Percentiles rank a stretch among this genome's conserved stretches.
These are phyloP conservation scores for Physocladia obscura DNA, from an alignment of 192 early-diverging fungal species.

Conservation along the genomic window DNA sequence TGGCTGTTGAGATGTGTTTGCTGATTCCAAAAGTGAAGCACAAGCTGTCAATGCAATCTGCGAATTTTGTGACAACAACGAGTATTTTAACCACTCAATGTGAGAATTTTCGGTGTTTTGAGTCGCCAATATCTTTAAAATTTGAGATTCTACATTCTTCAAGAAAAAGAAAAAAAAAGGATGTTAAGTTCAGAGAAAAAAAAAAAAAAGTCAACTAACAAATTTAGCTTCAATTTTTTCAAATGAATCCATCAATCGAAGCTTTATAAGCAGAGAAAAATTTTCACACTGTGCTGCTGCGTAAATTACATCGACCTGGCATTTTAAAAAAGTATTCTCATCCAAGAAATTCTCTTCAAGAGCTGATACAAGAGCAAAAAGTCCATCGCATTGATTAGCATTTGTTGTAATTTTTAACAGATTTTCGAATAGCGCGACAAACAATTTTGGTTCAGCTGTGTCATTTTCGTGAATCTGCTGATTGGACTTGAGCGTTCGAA, in stretches of 20 bases:
- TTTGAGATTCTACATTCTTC: not conserved
- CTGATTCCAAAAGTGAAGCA: not conserved
- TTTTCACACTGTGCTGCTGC: not conserved
- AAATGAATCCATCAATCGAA: not conserved
- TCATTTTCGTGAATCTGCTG: not conserved
- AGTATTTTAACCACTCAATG: constrained; percentile 15
- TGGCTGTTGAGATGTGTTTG: not conserved
- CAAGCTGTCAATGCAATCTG: not conserved
- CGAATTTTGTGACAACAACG: not conserved
- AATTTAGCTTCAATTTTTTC: not conserved
- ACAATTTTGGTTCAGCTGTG: not conserved
- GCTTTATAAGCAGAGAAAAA: not conserved
- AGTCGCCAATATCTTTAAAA: not conserved
- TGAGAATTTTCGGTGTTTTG: not conserved
- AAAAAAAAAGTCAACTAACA: not conserved
- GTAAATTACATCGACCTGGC: not conserved
- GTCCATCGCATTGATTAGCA: not conserved
- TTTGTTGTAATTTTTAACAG: not conserved
- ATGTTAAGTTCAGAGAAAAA: not conserved
- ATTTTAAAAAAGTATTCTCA: not conserved
- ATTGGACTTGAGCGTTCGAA: not conserved
- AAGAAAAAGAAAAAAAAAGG: not conserved
- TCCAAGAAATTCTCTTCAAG: constrained; percentile 1
- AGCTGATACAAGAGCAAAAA: not conserved
- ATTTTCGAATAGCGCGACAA: constrained; percentile 13